Evolutionary conservation across 2,329 filamentous ascomycete genomes (phyloP).

Genomic region (Ophiostoma sp.): DNA sequence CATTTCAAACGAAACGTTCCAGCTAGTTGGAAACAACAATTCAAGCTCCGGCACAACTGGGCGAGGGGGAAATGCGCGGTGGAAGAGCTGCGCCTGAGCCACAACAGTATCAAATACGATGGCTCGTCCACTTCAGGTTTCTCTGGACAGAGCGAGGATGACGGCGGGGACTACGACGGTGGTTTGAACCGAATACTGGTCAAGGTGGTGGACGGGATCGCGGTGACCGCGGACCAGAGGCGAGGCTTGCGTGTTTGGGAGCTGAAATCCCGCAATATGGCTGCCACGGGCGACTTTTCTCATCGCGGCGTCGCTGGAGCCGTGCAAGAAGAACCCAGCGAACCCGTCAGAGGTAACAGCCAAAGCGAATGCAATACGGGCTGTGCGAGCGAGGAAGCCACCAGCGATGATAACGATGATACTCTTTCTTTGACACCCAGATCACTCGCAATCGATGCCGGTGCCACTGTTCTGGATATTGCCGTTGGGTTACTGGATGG

Average conservation of each 20-base stretch:
- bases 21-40: slow-evolving; percentile 84
- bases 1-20: slow-evolving; percentile 31
- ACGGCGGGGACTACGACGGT: not conserved
- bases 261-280: slow-evolving; percentile 60
- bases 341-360: not conserved
- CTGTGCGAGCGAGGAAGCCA: slow-evolving; percentile 29
- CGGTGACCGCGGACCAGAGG: slow-evolving; percentile 71
- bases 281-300: slow-evolving; percentile 52
- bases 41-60: slow-evolving; percentile 90
- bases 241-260: slow-evolving; percentile 79
- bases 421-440: slow-evolving; percentile 47
- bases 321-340: not conserved
- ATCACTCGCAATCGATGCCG: slow-evolving; percentile 64
- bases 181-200: slow-evolving; percentile 62
- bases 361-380: not conserved
- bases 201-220: slow-evolving; percentile 72
- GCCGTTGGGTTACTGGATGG: slow-evolving; percentile 72
- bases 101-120: not conserved
- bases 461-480: slow-evolving; percentile 55
- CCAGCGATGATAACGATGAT: slow-evolving; percentile 19
- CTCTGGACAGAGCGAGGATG: slow-evolving; percentile 29
- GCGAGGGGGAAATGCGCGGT: slow-evolving; percentile 76
- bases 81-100: slow-evolving; percentile 63
- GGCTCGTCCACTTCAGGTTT: slow-evolving; percentile 1
- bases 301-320: not conserved